phyloP scores from a whole-genome alignment of 768 basidiomycete species.

The Russula earlei region DNA sequence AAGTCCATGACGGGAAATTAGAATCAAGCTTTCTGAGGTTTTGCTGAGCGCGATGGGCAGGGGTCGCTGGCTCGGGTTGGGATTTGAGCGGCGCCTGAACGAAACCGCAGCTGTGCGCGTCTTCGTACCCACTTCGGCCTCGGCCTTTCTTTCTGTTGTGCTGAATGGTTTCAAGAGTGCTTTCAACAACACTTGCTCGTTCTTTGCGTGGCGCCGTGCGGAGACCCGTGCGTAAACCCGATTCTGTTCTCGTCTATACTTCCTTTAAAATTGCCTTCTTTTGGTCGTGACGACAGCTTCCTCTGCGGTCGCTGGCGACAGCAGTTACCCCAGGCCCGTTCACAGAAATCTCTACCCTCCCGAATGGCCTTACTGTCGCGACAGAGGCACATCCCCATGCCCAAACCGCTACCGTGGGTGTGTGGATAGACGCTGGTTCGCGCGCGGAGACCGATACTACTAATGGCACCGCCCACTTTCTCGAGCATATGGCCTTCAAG shows the following conservation, averaged over 20 bases:
- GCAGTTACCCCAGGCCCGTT: conserved; percentile 57
- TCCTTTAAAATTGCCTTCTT: not conserved
- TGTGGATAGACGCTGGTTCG: conserved; percentile 98
- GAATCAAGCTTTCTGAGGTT: too few relatives aligned
- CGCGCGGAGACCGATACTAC: conserved; percentile 93
- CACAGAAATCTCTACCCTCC: conserved; percentile 85
- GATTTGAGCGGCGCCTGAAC: not conserved
- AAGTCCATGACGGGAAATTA: too few relatives aligned
- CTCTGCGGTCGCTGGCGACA: conserved; percentile 67
- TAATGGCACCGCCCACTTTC: conserved; percentile 95
- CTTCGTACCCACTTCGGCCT: not conserved
- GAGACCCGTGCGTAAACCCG: conserved; percentile 3
- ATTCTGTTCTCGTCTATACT: not conserved
- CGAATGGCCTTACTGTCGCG: conserved; percentile 92
- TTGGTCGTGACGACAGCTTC: conserved; percentile 29
- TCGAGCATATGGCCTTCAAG: conserved; percentile 98
- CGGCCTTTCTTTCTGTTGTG: conserved; percentile 22
- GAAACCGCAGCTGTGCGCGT: not conserved
- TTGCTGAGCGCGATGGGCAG: too few relatives aligned
- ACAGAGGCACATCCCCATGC: conserved; percentile 85
- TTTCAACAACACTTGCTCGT: conserved; percentile 14
- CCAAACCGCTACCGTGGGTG: conserved; percentile 96
- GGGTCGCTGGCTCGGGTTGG: too few relatives aligned
- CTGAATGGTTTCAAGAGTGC: conserved; percentile 35
- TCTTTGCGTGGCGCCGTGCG: conserved; percentile 12